Percentiles rank a stretch among this genome's conserved stretches.
Evolutionary conservation across 2,329 filamentous ascomycete species (phyloP).

Genomic region (Alternaria infectoria): DNA sequence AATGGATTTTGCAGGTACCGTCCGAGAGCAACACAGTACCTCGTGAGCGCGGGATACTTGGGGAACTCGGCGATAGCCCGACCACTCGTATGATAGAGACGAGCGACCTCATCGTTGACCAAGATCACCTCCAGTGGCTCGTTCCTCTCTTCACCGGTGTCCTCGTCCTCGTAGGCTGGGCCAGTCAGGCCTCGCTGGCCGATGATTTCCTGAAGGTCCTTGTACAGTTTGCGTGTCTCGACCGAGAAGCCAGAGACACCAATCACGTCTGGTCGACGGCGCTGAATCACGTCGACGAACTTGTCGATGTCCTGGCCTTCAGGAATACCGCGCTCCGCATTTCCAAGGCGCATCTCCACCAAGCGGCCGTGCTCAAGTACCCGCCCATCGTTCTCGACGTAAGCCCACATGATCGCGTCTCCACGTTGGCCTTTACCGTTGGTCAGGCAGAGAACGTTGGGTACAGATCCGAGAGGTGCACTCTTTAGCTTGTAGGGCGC

Average conservation of each 20-base stretch:
- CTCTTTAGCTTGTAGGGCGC: conserved; percentile 95
- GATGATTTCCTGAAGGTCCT: conserved; percentile 79
- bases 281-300: conserved; percentile 79
- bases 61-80: conserved; percentile 82
- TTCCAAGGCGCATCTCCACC: conserved; percentile 72
- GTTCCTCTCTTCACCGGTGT: conserved; percentile 72
- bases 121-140: conserved; percentile 87
- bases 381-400: conserved; percentile 89
- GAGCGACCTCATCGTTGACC: conserved; percentile 96
- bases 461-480: conserved; percentile 85
- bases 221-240: conserved; percentile 82
- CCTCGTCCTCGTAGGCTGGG: conserved; percentile 79
- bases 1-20: conserved; percentile 94
- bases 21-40: conserved; percentile 89
- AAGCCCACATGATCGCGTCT: conserved; percentile 88
- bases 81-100: conserved; percentile 89
- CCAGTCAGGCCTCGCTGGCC: conserved; percentile 78
- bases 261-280: conserved; percentile 86
- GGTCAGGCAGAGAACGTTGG: conserved; percentile 84
- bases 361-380: conserved; percentile 90
- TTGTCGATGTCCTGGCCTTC: conserved; percentile 69
- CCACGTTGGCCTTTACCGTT: conserved; percentile 81
- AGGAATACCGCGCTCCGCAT: conserved; percentile 70
- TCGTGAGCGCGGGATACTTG: conserved; percentile 74
- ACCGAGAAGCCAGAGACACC: conserved; percentile 88